These are phyloP conservation scores for Candida khao-thaluensis DNA, from an alignment of 805 yeast genomes.

Conservation along the genomic window DNA sequence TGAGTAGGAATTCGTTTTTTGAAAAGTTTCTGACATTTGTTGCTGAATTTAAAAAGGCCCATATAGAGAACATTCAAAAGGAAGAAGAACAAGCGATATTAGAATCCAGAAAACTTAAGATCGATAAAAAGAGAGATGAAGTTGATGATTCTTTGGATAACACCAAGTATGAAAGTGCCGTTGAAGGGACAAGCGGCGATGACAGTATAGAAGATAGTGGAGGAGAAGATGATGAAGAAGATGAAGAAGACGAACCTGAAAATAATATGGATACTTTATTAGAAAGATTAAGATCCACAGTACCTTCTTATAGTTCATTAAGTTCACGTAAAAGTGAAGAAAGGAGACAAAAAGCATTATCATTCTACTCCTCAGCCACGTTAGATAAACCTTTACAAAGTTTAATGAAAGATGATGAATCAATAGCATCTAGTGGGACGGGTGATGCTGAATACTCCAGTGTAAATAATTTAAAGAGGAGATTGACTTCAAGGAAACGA, in stretches of 20 bases:
- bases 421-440: slow-evolving; percentile 23
- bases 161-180: slow-evolving; percentile 17
- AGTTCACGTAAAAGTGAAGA: slow-evolving; percentile 17
- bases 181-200: background rate
- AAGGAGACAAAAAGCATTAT: slow-evolving; percentile 32
- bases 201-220: slow-evolving; percentile 10
- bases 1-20: slow-evolving; percentile 69
- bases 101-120: slow-evolving; percentile 29
- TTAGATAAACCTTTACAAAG: slow-evolving; percentile 18
- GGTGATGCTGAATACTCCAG: slow-evolving; percentile 35
- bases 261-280: slow-evolving; percentile 34
- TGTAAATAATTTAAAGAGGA: slow-evolving; percentile 34
- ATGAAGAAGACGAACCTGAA: slow-evolving; percentile 5
- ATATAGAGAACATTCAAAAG: slow-evolving; percentile 68
- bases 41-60: slow-evolving; percentile 75
- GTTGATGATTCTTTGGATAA: slow-evolving; percentile 14
- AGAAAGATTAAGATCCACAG: slow-evolving; percentile 31
- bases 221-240: background rate
- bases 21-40: slow-evolving; percentile 77
- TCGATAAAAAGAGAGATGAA: slow-evolving; percentile 8
- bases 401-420: slow-evolving; percentile 13
- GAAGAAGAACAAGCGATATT: slow-evolving; percentile 72
- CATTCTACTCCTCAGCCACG: slow-evolving; percentile 32
- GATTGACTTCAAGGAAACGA: slow-evolving; percentile 36
- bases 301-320: slow-evolving; percentile 19